Conservation (phyloP, 257 asterid genomes). For the Solanum pennellii region DNA sequence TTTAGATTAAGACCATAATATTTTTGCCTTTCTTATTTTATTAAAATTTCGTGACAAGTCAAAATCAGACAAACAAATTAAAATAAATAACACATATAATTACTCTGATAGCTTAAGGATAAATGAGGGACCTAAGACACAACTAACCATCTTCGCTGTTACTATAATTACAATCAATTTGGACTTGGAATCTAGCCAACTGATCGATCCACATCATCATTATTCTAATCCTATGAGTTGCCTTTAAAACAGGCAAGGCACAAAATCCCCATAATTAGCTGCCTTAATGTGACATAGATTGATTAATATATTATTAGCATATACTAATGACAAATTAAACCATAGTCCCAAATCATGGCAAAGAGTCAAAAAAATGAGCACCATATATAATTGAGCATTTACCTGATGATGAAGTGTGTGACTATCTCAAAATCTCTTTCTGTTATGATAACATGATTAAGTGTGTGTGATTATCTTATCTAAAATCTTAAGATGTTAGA, state of each 20-base stretch:
- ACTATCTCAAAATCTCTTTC: too few species aligned
- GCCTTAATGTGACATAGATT: neutral
- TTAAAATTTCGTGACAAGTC: neutral
- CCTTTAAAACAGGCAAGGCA: neutral
- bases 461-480: too few species aligned
- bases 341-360: neutral
- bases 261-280: neutral
- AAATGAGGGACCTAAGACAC: neutral
- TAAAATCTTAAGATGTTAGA: too few species aligned
- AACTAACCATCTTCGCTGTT: neutral
- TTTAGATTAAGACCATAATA: neutral
- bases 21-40: neutral
- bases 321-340: neutral
- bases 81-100: neutral
- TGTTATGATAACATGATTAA: too few species aligned
- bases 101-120: neutral
- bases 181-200: neutral
- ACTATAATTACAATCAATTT: neutral
- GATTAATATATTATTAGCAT: neutral
- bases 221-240: neutral
- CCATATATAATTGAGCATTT: neutral
- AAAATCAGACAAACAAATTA: neutral
- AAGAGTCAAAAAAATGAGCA: neutral
- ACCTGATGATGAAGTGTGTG: too few species aligned
- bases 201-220: neutral